phyloP scores from a whole-genome alignment of 345 rosid genomes.

The Arabidopsis arenosa region DNA sequence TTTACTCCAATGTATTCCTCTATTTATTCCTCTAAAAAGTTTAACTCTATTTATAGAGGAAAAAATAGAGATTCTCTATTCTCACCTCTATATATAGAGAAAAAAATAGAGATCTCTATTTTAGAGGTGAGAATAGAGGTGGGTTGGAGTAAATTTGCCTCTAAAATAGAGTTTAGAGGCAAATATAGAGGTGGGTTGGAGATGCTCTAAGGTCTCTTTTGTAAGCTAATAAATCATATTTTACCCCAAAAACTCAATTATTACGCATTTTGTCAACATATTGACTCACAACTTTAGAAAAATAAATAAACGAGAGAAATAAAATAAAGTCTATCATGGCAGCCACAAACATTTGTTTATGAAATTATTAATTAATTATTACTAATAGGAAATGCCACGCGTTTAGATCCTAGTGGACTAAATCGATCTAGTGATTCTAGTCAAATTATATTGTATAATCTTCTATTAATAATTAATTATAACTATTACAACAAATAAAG shows the following conservation, averaged over 20 bases:
- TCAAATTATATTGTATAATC: conserved; percentile 25
- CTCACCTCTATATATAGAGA: no score
- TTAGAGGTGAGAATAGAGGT: no score
- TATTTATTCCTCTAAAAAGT: no score
- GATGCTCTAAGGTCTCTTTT: background rate
- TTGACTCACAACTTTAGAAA: background rate
- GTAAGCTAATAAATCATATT: background rate
- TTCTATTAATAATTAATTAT: background rate
- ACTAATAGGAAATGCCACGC: conserved; percentile 15
- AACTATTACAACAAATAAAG: background rate
- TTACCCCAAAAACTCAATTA: background rate
- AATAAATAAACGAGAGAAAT: background rate
- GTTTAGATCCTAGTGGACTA: conserved; percentile 22
- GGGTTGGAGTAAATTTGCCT: no score
- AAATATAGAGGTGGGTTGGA: no score
- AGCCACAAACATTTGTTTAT: conserved; percentile 24
- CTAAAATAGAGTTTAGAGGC: no score
- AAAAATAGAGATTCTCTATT: no score
- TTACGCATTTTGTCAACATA: background rate
- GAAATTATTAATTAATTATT: background rate
- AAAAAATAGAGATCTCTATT: no score
- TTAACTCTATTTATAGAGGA: no score
- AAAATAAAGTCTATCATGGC: conserved; percentile 23
- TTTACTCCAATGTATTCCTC: no score
- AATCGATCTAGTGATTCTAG: conserved; percentile 13